Base-by-base conservation (phyloP, 106 monocot species). In the Posidonia australis region DNA sequence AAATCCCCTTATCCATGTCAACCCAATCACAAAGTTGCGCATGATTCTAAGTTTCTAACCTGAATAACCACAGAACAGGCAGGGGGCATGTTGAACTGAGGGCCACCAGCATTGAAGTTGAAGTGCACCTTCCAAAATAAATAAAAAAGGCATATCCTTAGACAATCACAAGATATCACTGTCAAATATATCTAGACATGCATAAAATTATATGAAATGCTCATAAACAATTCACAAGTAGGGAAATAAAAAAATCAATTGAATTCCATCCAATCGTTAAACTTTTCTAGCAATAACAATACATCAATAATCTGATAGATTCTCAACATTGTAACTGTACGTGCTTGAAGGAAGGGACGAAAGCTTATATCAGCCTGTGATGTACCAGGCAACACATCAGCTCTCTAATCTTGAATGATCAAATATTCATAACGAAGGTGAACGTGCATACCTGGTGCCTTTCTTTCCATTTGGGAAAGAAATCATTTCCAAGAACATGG, bases 381-480 rank as follows among this genome's bases (percentile, higher is more conserved):
- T 36, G 36, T 36, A 36, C 2, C 36, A 36, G 36, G 5, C 36
- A 4, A 36, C 5, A 36, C 36, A 36, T 36, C 36, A 36, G 36
- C 2, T 36, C 36, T 36, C 36, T 36, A 36, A 36, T 36, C 36
- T 36, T 4, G 2, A 36, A 36, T 4, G 36, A 36, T 36, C 7
- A 36, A 36, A 4, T 4, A 36, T 36, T 36, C 7, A 7, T 44
- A 58, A 16, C 7, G 58, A 28, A 77, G 46, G 20, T 49, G 26
- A 24, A 51, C 7, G 36, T 36, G 36, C n/a, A 67, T 67, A 91
- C 90, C 90, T 91, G 90, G 72, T 91, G 90, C 62, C 83, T 83
- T 79, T 91, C 90, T 72, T 91, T 91, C 90, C 90, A 91, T 72
- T 77, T 91, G 62, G 90, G 81, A 55, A 91, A 86, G 74, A 83